These are phyloP conservation scores for Hypocreales sp. DNA, from an alignment of 2,329 filamentous ascomycete genomes.

Conservation along the genomic window DNA sequence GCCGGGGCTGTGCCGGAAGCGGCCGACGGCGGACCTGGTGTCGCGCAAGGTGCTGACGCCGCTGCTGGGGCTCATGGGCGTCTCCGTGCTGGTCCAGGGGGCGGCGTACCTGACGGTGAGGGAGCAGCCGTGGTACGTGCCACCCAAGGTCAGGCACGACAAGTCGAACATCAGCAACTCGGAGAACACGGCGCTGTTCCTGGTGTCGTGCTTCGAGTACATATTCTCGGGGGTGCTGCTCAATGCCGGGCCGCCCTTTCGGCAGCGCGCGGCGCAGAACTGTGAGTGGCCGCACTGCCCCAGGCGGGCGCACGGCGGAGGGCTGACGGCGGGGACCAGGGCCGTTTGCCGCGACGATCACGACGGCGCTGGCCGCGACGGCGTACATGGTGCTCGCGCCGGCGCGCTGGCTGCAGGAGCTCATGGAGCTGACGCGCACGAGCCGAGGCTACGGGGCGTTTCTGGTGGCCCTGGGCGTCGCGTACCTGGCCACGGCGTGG, in stretches of 20 bases:
- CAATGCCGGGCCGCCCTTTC: slow-evolving; percentile 81
- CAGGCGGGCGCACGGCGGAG: neutral
- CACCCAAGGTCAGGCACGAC: slow-evolving; percentile 60
- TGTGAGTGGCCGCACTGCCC: slow-evolving; percentile 33
- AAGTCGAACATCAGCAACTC: slow-evolving; percentile 82
- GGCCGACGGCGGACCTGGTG: slow-evolving; percentile 83
- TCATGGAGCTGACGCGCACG: slow-evolving; percentile 82
- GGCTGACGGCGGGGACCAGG: slow-evolving; percentile 27
- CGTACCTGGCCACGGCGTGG: slow-evolving; percentile 57
- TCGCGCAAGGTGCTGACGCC: slow-evolving; percentile 85
- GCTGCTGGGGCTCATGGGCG: slow-evolving; percentile 71
- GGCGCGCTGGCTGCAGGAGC: slow-evolving; percentile 45
- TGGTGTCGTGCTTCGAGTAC: slow-evolving; percentile 89
- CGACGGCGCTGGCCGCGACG: slow-evolving; percentile 49
- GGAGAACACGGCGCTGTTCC: slow-evolving; percentile 82
- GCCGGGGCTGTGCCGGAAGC: slow-evolving; percentile 60
- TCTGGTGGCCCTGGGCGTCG: slow-evolving; percentile 52
- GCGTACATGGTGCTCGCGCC: slow-evolving; percentile 71
- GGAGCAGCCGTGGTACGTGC: slow-evolving; percentile 71
- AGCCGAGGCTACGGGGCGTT: slow-evolving; percentile 56
- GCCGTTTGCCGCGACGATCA: slow-evolving; percentile 70
- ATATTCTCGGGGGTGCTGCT: slow-evolving; percentile 80
- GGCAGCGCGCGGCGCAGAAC: slow-evolving; percentile 66
- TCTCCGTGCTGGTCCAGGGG: slow-evolving; percentile 67
- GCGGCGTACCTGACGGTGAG: slow-evolving; percentile 61